A percentile compares a stretch with the other conserved stretches of the same genome.
Evolutionary conservation across 345 rosid genomes (phyloP).

Genomic region (Acer yangbiense): DNA sequence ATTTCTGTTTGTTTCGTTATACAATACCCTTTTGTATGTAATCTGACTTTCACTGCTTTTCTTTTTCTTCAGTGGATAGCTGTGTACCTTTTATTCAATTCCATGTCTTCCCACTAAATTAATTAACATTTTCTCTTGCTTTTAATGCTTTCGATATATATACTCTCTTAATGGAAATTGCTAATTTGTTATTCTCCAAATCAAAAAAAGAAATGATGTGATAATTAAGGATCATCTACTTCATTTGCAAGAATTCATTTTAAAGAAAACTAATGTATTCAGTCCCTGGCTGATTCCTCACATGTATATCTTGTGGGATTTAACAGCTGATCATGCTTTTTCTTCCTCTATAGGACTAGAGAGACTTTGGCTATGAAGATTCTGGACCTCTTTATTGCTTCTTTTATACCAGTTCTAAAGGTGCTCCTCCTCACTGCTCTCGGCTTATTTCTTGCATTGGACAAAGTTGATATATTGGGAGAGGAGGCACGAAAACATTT

Average conservation of each 20-base stretch:
- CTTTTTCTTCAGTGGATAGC: background rate
- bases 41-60: background rate
- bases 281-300: too few relatives aligned
- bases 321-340: background rate
- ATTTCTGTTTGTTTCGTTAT: background rate
- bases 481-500: constrained; percentile 26
- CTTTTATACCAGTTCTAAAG: constrained; percentile 33
- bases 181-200: too few relatives aligned
- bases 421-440: constrained; percentile 33
- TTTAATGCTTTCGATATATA: background rate
- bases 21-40: background rate
- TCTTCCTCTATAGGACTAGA: background rate
- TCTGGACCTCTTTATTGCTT: constrained; percentile 25
- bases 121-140: background rate
- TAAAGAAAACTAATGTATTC: too few relatives aligned
- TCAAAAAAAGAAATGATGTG: too few relatives aligned
- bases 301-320: too few relatives aligned
- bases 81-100: too few relatives aligned
- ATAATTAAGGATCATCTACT: too few relatives aligned
- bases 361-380: constrained; percentile 9
- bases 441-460: constrained; percentile 30
- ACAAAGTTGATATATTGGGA: constrained; percentile 25
- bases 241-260: too few relatives aligned
- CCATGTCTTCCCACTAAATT: background rate
- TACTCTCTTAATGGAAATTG: too few relatives aligned